Base-by-base conservation (phyloP, 2,329 filamentous ascomycete species). In the Cercospora brassicicola region DNA sequence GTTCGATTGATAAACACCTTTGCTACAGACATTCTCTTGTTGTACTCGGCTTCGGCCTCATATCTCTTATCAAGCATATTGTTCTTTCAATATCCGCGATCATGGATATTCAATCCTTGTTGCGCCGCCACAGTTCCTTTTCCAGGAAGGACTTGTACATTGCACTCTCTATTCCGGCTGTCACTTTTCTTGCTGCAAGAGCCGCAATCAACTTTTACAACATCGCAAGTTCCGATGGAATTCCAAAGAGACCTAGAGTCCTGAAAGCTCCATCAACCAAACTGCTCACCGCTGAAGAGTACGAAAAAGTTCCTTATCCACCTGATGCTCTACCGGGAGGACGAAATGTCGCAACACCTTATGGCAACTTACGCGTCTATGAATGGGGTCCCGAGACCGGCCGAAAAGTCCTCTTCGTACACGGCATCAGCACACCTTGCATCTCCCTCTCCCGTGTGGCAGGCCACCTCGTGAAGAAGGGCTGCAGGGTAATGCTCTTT, bases 391-490 rank as follows among this genome's bases (percentile, higher is more conserved):
- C 91, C 0, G 84, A 88, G 67, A 81, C 85, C 39, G 92, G 91
- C 1, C 85, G 88, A 30, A 93, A 89, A 75, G 88, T 94, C 0
- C 81, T 96, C 13, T 81, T 96, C 28, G 80, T 96, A 15, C 93
- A 94, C 78, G 93, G 93, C 4, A 94, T 95, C 74, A 91, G 88
- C 60, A 95, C 92, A 5, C 92, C 93, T 0, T 89, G 88, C 69
- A 82, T 94, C 59, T 85, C 91, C 0, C 80, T 94, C 18, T 88
- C 88, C 2, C 84, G 86, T 51, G 77, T 95, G 39, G 90, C 90
- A 13, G 83, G 88, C 75, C 86, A 84, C 62, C 83, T 96, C 62
- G 91, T 86, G 0, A 81, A 82, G 6, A 80, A 82, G 65, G 91
- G 91, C 0, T 93, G 87, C 77, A 84, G 92, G 69, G 92, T 96